Evolutionary conservation across 2,329 filamentous ascomycete species (phyloP).

Genomic region (Venturia asperata): DNA sequence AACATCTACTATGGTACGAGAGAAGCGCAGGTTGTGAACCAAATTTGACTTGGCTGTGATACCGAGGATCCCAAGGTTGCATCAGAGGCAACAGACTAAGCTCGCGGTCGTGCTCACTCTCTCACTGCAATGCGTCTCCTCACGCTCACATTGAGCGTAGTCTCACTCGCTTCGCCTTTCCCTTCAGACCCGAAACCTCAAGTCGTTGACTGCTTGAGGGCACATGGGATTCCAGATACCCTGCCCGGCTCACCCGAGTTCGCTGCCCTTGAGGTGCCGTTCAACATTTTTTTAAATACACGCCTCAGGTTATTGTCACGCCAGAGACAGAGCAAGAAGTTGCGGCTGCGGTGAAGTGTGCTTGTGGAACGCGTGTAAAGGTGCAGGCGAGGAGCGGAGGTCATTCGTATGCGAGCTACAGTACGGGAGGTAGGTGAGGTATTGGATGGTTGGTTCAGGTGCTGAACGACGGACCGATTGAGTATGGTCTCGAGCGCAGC

Average conservation of each 20-base stretch:
- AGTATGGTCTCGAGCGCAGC: constrained; percentile 20
- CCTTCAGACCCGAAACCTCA: background rate
- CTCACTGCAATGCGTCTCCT: background rate
- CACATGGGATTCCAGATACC: constrained; percentile 22
- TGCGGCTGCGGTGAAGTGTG: constrained; percentile 52
- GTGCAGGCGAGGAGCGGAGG: constrained; percentile 59
- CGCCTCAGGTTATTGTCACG: constrained; percentile 50
- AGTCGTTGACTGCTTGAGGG: constrained; percentile 21
- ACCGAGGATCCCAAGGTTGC: background rate
- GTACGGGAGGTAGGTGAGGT: constrained; percentile 31
- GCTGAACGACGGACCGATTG: constrained; percentile 27
- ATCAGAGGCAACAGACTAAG: too few species aligned
- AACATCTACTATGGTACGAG: background rate
- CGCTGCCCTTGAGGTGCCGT: constrained; percentile 23
- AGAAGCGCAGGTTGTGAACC: background rate
- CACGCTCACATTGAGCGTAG: background rate
- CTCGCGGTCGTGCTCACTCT: too few species aligned
- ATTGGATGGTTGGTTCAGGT: constrained; percentile 30
- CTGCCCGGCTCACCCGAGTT: constrained; percentile 23
- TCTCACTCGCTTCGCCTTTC: background rate
- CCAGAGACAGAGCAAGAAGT: constrained; percentile 49
- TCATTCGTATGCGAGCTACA: constrained; percentile 53
- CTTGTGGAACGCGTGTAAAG: constrained; percentile 38
- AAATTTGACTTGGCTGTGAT: background rate
- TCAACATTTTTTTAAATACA: constrained; percentile 33